Conservation (phyloP, 257 asterid genomes). For the Capsicum chinense region DNA sequence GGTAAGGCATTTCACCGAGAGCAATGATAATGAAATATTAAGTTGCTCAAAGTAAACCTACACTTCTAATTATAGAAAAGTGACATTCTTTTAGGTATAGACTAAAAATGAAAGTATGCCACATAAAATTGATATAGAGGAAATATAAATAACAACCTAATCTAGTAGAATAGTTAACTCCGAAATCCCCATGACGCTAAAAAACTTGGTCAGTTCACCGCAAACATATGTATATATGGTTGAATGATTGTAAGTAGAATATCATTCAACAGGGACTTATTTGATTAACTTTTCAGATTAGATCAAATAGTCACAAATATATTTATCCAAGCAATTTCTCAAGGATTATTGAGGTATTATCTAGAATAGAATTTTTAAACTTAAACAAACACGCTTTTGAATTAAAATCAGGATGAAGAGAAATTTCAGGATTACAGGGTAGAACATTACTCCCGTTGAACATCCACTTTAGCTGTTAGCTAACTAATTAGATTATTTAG, state of each 20-base stretch:
- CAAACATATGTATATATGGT: neutral
- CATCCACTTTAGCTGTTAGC: neutral
- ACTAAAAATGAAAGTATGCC: too few relatives aligned
- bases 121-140: too few relatives aligned
- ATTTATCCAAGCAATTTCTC: conserved; percentile 7
- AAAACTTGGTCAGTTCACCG: neutral
- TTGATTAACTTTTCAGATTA: neutral
- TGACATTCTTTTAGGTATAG: neutral
- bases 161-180: neutral
- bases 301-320: neutral
- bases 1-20: too few relatives aligned
- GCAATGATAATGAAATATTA: too few relatives aligned
- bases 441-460: neutral
- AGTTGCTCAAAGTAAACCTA: too few relatives aligned
- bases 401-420: neutral
- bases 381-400: neutral
- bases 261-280: neutral
- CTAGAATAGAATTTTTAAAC: neutral
- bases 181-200: neutral
- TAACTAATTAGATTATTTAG: neutral
- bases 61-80: neutral
- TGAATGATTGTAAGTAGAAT: neutral
- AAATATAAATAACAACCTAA: neutral
- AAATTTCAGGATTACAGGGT: neutral
- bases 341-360: neutral